Conservation (phyloP, 352 stramenopile genomes). For the Globisporangium parvum region DNA sequence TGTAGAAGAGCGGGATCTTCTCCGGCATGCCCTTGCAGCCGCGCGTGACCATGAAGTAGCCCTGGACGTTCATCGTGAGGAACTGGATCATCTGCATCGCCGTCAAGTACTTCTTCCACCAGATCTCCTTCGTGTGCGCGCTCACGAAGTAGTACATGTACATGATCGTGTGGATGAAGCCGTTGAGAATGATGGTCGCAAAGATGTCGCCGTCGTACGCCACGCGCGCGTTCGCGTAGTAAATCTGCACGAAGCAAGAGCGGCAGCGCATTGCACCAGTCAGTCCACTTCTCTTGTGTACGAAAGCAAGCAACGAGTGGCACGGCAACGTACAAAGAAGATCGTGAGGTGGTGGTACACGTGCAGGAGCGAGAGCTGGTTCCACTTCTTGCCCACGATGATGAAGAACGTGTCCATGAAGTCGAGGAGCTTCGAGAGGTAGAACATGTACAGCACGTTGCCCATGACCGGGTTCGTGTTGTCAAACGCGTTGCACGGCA, state of each 20-base stretch:
- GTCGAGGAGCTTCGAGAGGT: conserved; percentile 95
- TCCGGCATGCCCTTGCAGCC: conserved; percentile 78
- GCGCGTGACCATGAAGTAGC: conserved; percentile 75
- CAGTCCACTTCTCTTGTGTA: neutral
- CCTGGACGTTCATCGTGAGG: conserved; percentile 76
- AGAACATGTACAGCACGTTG: conserved; percentile 98
- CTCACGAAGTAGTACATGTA: conserved; percentile 99
- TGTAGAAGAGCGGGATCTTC: conserved; percentile 87
- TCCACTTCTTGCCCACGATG: conserved; percentile 96
- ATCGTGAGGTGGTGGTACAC: conserved; percentile 98
- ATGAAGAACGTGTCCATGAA: conserved; percentile 97
- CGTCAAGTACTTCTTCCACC: conserved; percentile 97
- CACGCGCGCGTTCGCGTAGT: conserved; percentile 94
- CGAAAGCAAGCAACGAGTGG: too few relatives aligned
- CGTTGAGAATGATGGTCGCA: conserved; percentile 95
- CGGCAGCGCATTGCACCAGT: neutral
- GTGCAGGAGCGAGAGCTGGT: conserved; percentile 96
- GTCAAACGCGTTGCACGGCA: conserved; percentile 92
- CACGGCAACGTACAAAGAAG: conserved; percentile 63
- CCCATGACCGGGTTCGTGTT: conserved; percentile 87
- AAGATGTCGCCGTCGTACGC: conserved; percentile 97
- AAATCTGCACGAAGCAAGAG: conserved; percentile 55
- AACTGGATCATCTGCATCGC: conserved; percentile 96
- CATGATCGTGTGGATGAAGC: conserved; percentile 98
- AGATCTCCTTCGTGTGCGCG: conserved; percentile 96